These are phyloP conservation scores for Ilex asprella DNA, from an alignment of 257 asterid species.

Conservation along the genomic window DNA sequence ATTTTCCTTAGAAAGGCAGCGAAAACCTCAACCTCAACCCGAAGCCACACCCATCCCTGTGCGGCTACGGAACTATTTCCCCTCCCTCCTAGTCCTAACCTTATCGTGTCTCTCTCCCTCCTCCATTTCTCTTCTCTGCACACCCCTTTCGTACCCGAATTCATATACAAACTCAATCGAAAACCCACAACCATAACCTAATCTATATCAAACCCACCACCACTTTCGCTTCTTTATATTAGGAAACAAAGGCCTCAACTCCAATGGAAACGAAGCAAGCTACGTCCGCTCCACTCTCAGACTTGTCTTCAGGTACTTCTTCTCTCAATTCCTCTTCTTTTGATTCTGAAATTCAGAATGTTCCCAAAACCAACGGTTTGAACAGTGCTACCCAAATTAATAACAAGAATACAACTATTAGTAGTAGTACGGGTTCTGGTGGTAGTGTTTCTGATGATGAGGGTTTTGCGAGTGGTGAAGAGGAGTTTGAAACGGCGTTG, in stretches of 20 bases:
- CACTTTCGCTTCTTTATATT: conserved; percentile 6
- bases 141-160: neutral
- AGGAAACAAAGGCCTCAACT: conserved; percentile 31
- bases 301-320: conserved; percentile 25
- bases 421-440: conserved; percentile 17
- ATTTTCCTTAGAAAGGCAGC: too few relatives aligned
- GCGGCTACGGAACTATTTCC: neutral
- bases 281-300: conserved; percentile 28
- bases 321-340: conserved; percentile 9
- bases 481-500: conserved; percentile 45
- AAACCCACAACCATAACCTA: conserved; percentile 5
- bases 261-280: conserved; percentile 49
- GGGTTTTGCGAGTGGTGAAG: conserved; percentile 52
- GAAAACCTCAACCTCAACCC: too few relatives aligned
- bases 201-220: neutral
- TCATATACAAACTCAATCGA: neutral
- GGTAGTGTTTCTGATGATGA: conserved; percentile 36
- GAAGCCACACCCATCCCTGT: too few relatives aligned
- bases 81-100: neutral
- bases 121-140: neutral
- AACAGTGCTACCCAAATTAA: conserved; percentile 1
- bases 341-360: conserved; percentile 16
- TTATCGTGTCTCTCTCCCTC: neutral
- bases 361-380: conserved; percentile 14
- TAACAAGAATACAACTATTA: conserved; percentile 14